These are phyloP conservation scores for Cutaneotrichosporon mucoides DNA, from an alignment of 1,284 basidiomycete genomes.

Conservation along the genomic window DNA sequence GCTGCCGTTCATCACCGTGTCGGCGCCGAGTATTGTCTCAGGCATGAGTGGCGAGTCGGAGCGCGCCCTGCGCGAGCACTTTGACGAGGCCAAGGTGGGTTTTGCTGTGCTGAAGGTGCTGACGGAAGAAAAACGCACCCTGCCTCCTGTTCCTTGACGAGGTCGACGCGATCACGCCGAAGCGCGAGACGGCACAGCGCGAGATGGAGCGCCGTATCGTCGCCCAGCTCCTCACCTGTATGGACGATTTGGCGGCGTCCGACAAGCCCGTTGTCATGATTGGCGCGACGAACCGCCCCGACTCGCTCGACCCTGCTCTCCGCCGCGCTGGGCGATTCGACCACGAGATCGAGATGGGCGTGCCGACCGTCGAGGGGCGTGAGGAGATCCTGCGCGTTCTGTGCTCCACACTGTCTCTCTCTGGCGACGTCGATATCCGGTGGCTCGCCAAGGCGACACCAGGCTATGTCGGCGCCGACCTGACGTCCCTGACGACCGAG, in stretches of 20 bases:
- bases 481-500: constrained; percentile 83
- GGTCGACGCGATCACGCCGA: constrained; percentile 96
- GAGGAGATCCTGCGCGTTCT: constrained; percentile 78
- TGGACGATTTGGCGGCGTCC: constrained; percentile 53
- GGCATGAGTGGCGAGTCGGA: constrained; percentile 98
- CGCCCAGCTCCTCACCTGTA: constrained; percentile 93
- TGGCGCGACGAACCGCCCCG: constrained; percentile 92
- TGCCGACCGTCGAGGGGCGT: constrained; percentile 84
- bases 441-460: constrained; percentile 85
- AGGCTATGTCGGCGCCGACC: constrained; percentile 93
- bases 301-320: constrained; percentile 87
- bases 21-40: constrained; percentile 89
- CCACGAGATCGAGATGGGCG: constrained; percentile 95
- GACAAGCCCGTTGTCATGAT: constrained; percentile 82
- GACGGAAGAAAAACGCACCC: constrained; percentile 69
- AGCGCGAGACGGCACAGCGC: constrained; percentile 91
- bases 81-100: constrained; percentile 85
- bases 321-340: constrained; percentile 92
- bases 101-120: constrained; percentile 1
- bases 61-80: constrained; percentile 90
- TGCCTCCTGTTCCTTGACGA: constrained; percentile 94
- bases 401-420: constrained; percentile 33
- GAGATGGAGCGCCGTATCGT: constrained; percentile 99
- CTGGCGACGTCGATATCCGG: constrained; percentile 41
- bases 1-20: constrained; percentile 88